Base-by-base conservation (phyloP, 2,329 filamentous ascomycete genomes). In the Ilyonectria mors-panacis region DNA sequence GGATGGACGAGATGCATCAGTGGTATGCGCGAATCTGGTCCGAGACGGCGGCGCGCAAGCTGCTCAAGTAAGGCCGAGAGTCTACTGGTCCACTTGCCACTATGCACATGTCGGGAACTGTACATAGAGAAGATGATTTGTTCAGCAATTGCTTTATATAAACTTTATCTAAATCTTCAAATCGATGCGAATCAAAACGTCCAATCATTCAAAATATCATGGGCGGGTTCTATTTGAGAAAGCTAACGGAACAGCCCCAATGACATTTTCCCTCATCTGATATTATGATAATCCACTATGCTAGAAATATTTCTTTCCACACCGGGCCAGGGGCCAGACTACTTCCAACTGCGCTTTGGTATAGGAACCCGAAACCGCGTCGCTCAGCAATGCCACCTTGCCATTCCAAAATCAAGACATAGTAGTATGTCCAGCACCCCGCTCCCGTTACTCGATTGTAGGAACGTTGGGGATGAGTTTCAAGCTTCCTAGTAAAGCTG, bases 21-120 rank as follows among this genome's bases (percentile, higher is more conserved):
- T 84, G 82, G 83, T 85, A 85, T 55, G 70, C 82, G 8, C 67
- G 83, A 3, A 68, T 84, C 17, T 80, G 78, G 80, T 76, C 80
- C 28, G 81, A 80, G 67, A 81, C 80, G 5, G 83, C 74, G 0
- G 79, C 81, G 2, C 79, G 81, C 73, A 80, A 68, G 64, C 75
- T 84, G 57, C 73, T 79, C 1, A 79, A 79, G 70, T 79, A 35
- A 35, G 30, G 12, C 10, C 28, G 54, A 53, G 19, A 21, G 30
- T 21, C 19, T 10, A 12, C 13, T 12, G 7, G 30, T 33, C 48
- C 5, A 12, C 26, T 33, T 51, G 28, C 28, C 17, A 6, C 23
- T 30, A 33, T 51, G 48, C 26, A 30, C 15, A 6, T 51, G 21
- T 28, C 3, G 48, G 26, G 26, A 30, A 4, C 50, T 37, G 30